Percentiles rank a stretch among this genome's conserved stretches.
Conservation (phyloP, 495 filamentous ascomycete species). For the Aspergillus biplanus region DNA sequence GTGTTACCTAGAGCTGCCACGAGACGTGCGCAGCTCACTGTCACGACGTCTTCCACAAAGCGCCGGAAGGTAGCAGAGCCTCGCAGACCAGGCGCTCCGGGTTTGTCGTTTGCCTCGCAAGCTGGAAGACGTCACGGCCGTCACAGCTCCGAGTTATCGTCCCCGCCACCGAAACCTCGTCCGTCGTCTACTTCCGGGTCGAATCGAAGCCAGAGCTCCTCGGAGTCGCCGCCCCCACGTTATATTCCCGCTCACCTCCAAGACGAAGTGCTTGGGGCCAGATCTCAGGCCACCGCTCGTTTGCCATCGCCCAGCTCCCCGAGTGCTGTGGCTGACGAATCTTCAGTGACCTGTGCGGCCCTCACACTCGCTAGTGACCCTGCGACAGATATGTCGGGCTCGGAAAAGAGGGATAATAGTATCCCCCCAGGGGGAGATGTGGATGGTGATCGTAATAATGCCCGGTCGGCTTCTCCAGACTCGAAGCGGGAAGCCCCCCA, state of each 20-base stretch:
- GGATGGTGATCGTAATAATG: conserved; percentile 28
- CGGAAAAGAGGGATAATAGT: conserved; percentile 37
- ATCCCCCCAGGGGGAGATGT: conserved; percentile 28
- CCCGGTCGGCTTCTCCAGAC: conserved; percentile 54
- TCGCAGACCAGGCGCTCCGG: conserved; percentile 38
- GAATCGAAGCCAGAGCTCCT: conserved; percentile 40
- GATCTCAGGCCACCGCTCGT: conserved; percentile 43
- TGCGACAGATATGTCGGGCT: conserved; percentile 52
- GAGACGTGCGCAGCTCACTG: conserved; percentile 68
- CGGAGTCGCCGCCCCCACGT: conserved; percentile 46
- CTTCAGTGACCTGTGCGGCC: conserved; percentile 73
- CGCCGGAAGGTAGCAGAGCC: conserved; percentile 79
- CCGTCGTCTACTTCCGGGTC: conserved; percentile 38
- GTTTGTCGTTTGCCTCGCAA: conserved; percentile 39
- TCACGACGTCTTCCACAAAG: conserved; percentile 90
- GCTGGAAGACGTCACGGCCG: conserved; percentile 49
- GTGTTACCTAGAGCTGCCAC: conserved; percentile 52
- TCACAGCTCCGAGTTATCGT: conserved; percentile 34
- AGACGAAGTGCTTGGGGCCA: conserved; percentile 56
- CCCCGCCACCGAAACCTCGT: conserved; percentile 29
- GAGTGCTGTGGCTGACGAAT: conserved; percentile 64
- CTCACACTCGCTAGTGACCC: conserved; percentile 68
- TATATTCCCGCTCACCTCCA: conserved; percentile 66
- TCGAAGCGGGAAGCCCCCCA: conserved; percentile 57
- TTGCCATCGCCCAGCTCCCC: conserved; percentile 56